These are phyloP conservation scores for Eleusine coracana DNA, from an alignment of 176 grass and related monocot species.

Conservation along the genomic window DNA sequence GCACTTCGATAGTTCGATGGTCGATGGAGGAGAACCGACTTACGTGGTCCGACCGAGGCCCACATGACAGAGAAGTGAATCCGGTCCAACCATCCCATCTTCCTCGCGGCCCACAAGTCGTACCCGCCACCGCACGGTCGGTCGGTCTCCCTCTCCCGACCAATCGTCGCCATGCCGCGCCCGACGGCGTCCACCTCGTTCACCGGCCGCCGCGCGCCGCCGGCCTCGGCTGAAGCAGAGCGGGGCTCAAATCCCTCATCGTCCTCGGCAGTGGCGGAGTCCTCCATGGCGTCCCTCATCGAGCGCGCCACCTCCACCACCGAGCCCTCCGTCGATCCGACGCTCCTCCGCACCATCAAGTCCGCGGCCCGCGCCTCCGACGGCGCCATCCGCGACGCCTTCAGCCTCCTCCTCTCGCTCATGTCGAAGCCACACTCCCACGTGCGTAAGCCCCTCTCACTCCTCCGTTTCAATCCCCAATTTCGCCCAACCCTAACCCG, in stretches of 20 bases:
- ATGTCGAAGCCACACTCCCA: conserved; percentile 90
- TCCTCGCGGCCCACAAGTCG: neutral
- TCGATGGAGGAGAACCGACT: neutral
- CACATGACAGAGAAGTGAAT: neutral
- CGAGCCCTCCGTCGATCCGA: conserved; percentile 54
- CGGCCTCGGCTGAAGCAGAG: neutral
- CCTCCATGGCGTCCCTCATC: conserved; percentile 57
- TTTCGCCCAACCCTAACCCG: conserved; percentile 31
- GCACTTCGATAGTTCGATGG: neutral
- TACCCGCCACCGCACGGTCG: neutral
- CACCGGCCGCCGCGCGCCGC: neutral
- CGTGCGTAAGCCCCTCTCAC: conserved; percentile 38
- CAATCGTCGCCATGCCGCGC: conserved; percentile 34
- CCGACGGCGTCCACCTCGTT: neutral
- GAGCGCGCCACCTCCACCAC: conserved; percentile 83
- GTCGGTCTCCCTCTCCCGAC: neutral
- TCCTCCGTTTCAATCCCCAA: neutral
- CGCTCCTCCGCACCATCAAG: conserved; percentile 80
- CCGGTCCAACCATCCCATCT: neutral
- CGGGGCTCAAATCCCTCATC: neutral
- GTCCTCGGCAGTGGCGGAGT: neutral
- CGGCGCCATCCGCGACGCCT: conserved; percentile 57
- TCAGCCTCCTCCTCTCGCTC: conserved; percentile 58
- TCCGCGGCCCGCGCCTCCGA: conserved; percentile 66
- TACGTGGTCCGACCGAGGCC: neutral